Base-by-base conservation (phyloP, 768 basidiomycete species). In the Kwoniella sp. region DNA sequence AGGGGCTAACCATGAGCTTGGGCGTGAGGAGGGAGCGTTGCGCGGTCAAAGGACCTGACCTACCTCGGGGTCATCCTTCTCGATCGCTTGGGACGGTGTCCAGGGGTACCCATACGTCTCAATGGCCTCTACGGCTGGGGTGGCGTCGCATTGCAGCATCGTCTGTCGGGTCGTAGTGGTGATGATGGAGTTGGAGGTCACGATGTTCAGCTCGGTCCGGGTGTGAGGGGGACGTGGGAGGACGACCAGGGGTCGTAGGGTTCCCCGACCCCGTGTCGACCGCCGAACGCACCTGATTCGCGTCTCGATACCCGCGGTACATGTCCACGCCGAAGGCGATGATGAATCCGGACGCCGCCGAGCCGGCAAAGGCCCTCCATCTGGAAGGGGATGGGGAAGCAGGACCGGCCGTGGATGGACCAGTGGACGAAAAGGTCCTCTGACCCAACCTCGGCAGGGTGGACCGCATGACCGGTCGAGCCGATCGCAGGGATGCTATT, bases 41-140 rank as follows among this genome's bases (percentile, higher is more conserved):
- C n/a, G n/a, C n/a, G n/a, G n/a, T n/a, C n/a, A n/a, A 50, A 17
- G 19, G 22, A 3, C 20, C 34, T 6, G 5, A 51, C 69, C 56
- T 57, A 70, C 71, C 25, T 46, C 44, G 5, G 64, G 63, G 51
- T 73, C 68, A 53, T 74, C 73, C 39, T 62, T 52, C 56, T 74
- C 73, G 12, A 65, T 41, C n/a, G 66, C 63, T 11, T 66, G 39
- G 4, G 52, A 52, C 2, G 73, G 73, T 15, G 49, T n/a, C 64
- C 64, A 71, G 11, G 55, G 43, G 33, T 50, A 39, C 0, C 68
- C 68, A 43, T 56, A 27, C 2, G 55, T 60, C 17, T 70, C 68
- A 6, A 59, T 48, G 12, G 57, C 20, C n/a, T 46, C 38, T 7
- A 64, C 20, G 3, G 58, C 59, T 3, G 68, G 65, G 12, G 62